Base-by-base conservation (phyloP, 805 yeast genomes). In the Candida mattraensis region DNA sequence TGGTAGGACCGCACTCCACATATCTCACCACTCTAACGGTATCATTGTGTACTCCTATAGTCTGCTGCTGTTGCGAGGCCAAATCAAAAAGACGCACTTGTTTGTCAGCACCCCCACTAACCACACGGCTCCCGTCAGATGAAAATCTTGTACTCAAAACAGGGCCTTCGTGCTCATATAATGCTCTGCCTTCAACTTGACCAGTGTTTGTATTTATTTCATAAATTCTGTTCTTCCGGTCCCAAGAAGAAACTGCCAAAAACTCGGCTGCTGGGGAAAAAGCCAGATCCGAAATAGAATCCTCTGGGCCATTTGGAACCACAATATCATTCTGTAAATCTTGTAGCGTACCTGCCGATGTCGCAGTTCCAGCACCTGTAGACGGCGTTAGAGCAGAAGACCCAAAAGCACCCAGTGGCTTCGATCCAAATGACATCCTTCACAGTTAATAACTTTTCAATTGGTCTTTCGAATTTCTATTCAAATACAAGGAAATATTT, bases 71-170 rank as follows among this genome's bases (percentile, higher is more conserved):
- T 35, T 89, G 93, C 12, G 85, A 67, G 28, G 80, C 82, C 32
- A 91, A 66, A 61, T 93, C 99, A 59, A 78, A 89, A 31, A 89
- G 56, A 45, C 83, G 78, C 10, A 88, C 95, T 32, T 80, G 85
- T 55, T 88, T 88, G 63, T 93, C 99, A 39, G 86, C 82, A 30
- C 96, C 96, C 41, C 95, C 95, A 43, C 88, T 78, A 27, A 84
- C 77, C 12, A 93, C 85, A 54, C 88, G 83, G 6, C 91, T 70
- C 16, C 99, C 98, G 53, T 93, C 98, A 12, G 61, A 50, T 19
- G 88, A 75, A 91, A 96, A 91, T 50, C 87, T 74, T 2, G 89
- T 78, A 9, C 83, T 64, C 34, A 93, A 65, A 3, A 86, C 95
- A 0, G 98, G 96, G 0, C 76, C 96, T 23, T 82, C 86, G 58